These are phyloP conservation scores for Pleurotus ostreatus DNA, from an alignment of 768 basidiomycete species.

Conservation along the genomic window DNA sequence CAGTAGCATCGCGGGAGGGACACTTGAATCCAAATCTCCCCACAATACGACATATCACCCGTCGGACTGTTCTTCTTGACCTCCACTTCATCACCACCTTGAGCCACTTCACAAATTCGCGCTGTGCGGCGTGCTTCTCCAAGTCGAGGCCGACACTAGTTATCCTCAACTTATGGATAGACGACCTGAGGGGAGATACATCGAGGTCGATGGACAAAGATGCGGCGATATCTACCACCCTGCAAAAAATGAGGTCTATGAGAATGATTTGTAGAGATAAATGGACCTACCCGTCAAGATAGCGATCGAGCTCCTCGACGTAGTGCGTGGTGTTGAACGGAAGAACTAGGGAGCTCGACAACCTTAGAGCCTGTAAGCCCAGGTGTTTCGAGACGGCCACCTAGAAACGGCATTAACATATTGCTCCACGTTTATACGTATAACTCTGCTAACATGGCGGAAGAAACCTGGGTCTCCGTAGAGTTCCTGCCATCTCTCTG, in stretches of 20 bases:
- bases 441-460: slow-evolving; percentile 40
- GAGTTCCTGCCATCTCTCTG: slow-evolving; percentile 52
- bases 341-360: slow-evolving; percentile 50
- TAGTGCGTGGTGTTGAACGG: slow-evolving; percentile 73
- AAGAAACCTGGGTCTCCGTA: slow-evolving; percentile 65
- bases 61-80: slow-evolving; percentile 22
- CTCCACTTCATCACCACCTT: slow-evolving; percentile 26
- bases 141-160: slow-evolving; percentile 40
- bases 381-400: slow-evolving; percentile 14
- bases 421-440: background rate
- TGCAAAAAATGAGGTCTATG: slow-evolving; percentile 16
- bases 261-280: background rate
- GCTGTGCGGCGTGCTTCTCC: slow-evolving; percentile 40
- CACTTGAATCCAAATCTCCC: slow-evolving; percentile 26
- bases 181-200: slow-evolving; percentile 32
- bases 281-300: slow-evolving; percentile 42
- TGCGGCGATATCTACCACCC: slow-evolving; percentile 46
- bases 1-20: slow-evolving; percentile 13
- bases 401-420: slow-evolving; percentile 11
- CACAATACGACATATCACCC: slow-evolving; percentile 30
- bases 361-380: slow-evolving; percentile 46
- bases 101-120: slow-evolving; percentile 31
- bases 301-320: slow-evolving; percentile 45
- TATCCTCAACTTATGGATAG: slow-evolving; percentile 31
- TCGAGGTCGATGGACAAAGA: slow-evolving; percentile 22